Evolutionary conservation across 208 protist species (phyloP), one percentile per base, ranked within the genome.

Genomic region (Crithidia mellificae): DNA sequence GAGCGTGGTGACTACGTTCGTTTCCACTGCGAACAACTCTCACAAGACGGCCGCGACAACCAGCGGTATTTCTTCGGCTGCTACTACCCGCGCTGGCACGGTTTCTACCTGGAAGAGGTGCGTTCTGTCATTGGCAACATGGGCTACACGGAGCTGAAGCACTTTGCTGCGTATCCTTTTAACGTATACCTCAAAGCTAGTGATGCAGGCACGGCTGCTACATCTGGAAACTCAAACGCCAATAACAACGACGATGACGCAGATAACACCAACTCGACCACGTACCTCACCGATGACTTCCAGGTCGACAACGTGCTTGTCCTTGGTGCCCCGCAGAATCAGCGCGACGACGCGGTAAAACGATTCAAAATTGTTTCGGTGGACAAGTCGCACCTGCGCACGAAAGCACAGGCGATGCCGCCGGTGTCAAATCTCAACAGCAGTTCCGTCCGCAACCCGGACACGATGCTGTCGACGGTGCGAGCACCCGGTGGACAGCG

Each of bases 41-140:
- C 83, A 0, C 79, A 92, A 29, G 46, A 80, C 57, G 74, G 70
- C 34, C 63, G 65, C 9, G 92, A 97, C 65, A 81, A 83, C 52
- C 70, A 89, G 57, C 89, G 92, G 6, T 94, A 92, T 73, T 97
- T 97, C 73, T 88, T 91, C 24, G 92, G 92, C 27, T 84, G 77
- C 68, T 97, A 95, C 76, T 95, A 91, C 69, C 92, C 92, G 7
- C 88, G 92, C 32, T 97, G 88, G 88, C 88, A 90, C 34, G 84
- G 78, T 34, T 91, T 97, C 51, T 96, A 96, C 80, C 41, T 97
- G 2, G 88, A 97, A 52, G 92, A 97, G 84, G 81, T 96, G 70
- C 87, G 90, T 47, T 76, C 82, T 12, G 57, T 94, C n/a, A 84
- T 94, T 17, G 87, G 85, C 58, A 86, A 87, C 29, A 76, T 92